A percentile compares a stretch with the other conserved stretches of the same genome.
Evolutionary conservation across 345 rosid genomes (phyloP).

Genomic region (Lepidium aucheri): DNA sequence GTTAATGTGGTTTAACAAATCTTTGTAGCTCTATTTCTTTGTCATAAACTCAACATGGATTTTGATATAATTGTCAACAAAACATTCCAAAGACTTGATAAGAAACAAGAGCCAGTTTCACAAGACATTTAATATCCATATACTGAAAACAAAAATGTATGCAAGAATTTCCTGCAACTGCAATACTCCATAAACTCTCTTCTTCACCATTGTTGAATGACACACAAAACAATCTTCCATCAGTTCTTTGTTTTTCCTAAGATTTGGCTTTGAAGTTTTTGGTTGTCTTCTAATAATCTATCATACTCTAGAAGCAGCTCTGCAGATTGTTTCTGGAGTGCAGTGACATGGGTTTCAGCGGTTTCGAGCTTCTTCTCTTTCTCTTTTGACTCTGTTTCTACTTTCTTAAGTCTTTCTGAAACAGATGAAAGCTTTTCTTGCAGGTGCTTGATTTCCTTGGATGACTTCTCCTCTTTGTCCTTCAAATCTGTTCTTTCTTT

Average conservation of each 20-base stretch:
- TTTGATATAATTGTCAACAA: neutral
- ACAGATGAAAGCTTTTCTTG: conserved; percentile 42
- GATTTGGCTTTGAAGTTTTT: conserved; percentile 67
- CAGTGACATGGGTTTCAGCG: conserved; percentile 65
- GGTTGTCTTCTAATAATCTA: conserved; percentile 79
- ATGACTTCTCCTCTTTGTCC: conserved; percentile 61
- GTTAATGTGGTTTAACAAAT: neutral
- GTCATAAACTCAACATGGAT: neutral
- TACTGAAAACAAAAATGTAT: conserved; percentile 1
- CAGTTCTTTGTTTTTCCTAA: neutral
- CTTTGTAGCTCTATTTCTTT: neutral
- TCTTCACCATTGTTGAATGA: neutral
- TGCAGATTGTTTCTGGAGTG: conserved; percentile 91
- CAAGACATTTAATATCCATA: neutral
- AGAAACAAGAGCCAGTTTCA: neutral
- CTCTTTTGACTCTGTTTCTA: conserved; percentile 55
- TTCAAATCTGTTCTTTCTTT: conserved; percentile 53
- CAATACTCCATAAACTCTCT: neutral
- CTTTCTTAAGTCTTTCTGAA: conserved; percentile 52
- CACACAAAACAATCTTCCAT: neutral
- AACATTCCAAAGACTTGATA: neutral
- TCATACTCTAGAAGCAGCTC: conserved; percentile 89
- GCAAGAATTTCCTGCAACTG: conserved; percentile 1
- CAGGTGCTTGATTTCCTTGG: conserved; percentile 49
- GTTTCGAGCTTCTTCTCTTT: conserved; percentile 75